Percentiles rank a stretch among this genome's conserved stretches.
Evolutionary conservation across 805 yeast species (phyloP).

Genomic region (Maudiozyma saulgeensis): DNA sequence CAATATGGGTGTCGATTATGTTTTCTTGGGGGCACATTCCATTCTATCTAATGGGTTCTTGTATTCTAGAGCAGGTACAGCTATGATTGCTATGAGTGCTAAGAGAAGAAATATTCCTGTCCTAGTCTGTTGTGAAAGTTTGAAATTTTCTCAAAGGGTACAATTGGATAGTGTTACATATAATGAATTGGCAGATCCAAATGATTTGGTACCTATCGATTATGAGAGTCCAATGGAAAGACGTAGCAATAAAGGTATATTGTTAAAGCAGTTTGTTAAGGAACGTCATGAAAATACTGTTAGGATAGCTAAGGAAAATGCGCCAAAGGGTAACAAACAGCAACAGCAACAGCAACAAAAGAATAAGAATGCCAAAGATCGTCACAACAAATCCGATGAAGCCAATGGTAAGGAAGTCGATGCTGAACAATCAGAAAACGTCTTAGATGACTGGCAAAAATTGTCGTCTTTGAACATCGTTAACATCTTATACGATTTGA

Average conservation of each 20-base stretch:
- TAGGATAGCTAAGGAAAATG: slow-evolving; percentile 18
- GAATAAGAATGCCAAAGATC: slow-evolving; percentile 8
- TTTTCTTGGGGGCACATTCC: slow-evolving; percentile 93
- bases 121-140: slow-evolving; percentile 87
- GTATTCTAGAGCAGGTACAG: slow-evolving; percentile 91
- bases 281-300: slow-evolving; percentile 27
- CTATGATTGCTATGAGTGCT: slow-evolving; percentile 85
- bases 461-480: slow-evolving; percentile 59
- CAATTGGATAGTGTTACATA: slow-evolving; percentile 93
- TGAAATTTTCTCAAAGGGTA: slow-evolving; percentile 90
- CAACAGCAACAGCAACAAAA: slow-evolving; percentile 14
- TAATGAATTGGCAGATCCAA: slow-evolving; percentile 80
- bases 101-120: slow-evolving; percentile 86
- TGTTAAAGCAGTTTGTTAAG: slow-evolving; percentile 54
- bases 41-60: slow-evolving; percentile 91
- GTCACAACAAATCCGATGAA: slow-evolving; percentile 8
- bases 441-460: slow-evolving; percentile 54
- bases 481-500: slow-evolving; percentile 84
- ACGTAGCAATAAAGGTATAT: slow-evolving; percentile 45
- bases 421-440: slow-evolving; percentile 25
- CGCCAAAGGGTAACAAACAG: slow-evolving; percentile 22
- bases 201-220: slow-evolving; percentile 49
- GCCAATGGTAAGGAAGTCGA: not conserved
- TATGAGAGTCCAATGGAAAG: slow-evolving; percentile 42
- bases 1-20: slow-evolving; percentile 73